Percentiles rank a stretch among this genome's conserved stretches.
Conservation (phyloP, 176 grass and related monocot species). For the Musa acuminata region DNA sequence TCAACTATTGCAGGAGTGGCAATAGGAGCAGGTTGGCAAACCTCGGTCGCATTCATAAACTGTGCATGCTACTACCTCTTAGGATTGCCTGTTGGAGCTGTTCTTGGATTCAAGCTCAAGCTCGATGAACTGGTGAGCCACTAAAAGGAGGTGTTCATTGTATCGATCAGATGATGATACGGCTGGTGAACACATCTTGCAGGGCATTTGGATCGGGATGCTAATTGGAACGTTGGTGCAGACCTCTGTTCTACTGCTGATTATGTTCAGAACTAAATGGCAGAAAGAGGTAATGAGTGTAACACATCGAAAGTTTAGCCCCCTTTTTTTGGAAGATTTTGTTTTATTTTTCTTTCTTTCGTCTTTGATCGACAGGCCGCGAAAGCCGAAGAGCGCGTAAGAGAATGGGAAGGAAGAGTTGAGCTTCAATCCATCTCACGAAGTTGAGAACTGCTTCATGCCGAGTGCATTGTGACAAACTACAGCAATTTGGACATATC, state of each 20-base stretch:
- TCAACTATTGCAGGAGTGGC: slow-evolving; percentile 49
- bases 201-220: slow-evolving; percentile 96
- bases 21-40: slow-evolving; percentile 88
- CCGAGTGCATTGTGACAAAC: too few species aligned
- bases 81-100: slow-evolving; percentile 57
- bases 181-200: slow-evolving; percentile 17
- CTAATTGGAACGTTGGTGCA: slow-evolving; percentile 62
- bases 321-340: background rate
- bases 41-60: slow-evolving; percentile 68
- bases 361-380: slow-evolving; percentile 27
- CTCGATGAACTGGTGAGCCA: slow-evolving; percentile 35
- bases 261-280: slow-evolving; percentile 76
- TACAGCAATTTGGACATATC: too few species aligned
- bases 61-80: slow-evolving; percentile 79
- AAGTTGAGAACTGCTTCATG: too few species aligned
- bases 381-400: slow-evolving; percentile 47
- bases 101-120: slow-evolving; percentile 66
- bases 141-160: background rate
- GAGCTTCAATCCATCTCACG: slow-evolving; percentile 19
- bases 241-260: slow-evolving; percentile 46
- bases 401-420: slow-evolving; percentile 50
- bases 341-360: background rate
- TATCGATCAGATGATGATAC: background rate
- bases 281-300: slow-evolving; percentile 50
- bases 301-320: background rate